Base-by-base conservation (phyloP, 202 grass and related monocot species). In the Zoysia matrella region DNA sequence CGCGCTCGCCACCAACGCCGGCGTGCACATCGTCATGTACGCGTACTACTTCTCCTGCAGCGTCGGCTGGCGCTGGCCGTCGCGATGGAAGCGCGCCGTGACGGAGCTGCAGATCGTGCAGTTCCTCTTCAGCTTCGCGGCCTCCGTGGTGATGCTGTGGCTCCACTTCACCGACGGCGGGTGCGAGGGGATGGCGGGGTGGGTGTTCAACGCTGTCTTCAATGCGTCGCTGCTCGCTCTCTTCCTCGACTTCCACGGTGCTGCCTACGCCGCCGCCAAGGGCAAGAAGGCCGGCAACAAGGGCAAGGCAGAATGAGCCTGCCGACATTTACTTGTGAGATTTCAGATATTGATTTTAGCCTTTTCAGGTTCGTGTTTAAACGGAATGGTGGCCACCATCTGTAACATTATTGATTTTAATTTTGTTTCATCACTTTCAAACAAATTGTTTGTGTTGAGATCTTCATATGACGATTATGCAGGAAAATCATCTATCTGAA, bases 1-100 rank as follows among this genome's bases (percentile, higher is more conserved):
- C 77, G 92, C 87, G 8, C 90, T 98, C 30, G 77, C 90, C 65
- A 98, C 95, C 65, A 95, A 98, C 86, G 90, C 90, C 45, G n/a
- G 60, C 22, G 95, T 98, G 6, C 95, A 98, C 86, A 87, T 98
- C 63, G 80, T 91, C 72, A 98, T 98, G 95, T 98, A 98, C 79
- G 39, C 65, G 0, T 98, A 98, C 80, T 98, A 98, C 85, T 86
- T 98, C 47, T 93, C 73, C 75, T 95, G 90, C 73, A 88, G 82
- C 85, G 78, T 91, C 1, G 90, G 95, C 1, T 76, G 86, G 80
- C 87, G 92, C 55, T 98, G 95, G 90, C 90, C 90, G 1, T 66
- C 40, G 63, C 80, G 89, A 0, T 88, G 90, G 85, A 98, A 98
- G 89, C 88, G 95, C 65, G 90, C 80, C 36, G 90, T 98, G 50